These are phyloP conservation scores for Parsonsia alboflavescens DNA, from an alignment of 257 asterid genomes.

Conservation along the genomic window DNA sequence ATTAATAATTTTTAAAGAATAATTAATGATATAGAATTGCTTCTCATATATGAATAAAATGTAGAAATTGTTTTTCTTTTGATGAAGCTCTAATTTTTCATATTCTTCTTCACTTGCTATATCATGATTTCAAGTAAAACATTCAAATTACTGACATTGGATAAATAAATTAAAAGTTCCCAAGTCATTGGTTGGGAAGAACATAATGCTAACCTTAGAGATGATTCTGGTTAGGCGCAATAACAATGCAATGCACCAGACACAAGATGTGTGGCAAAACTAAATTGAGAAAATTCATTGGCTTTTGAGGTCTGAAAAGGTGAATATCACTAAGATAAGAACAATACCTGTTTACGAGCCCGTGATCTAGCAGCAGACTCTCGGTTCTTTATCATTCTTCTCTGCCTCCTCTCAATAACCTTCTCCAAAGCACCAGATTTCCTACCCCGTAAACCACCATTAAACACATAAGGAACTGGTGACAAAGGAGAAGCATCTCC, in stretches of 20 bases:
- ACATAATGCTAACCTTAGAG: background rate
- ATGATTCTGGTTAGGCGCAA: background rate
- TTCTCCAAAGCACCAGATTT: constrained; percentile 66
- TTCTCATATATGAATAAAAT: no score
- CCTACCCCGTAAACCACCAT: constrained; percentile 68
- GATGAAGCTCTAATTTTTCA: no score
- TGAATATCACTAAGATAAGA: background rate
- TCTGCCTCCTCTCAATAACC: constrained; percentile 91
- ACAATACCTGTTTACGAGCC: constrained; percentile 88
- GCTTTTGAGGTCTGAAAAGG: background rate
- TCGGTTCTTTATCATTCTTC: constrained; percentile 92
- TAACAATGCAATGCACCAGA: background rate
- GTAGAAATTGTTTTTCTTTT: no score
- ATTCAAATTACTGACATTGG: no score
- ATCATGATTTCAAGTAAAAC: background rate
- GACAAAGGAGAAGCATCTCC: constrained; percentile 68
- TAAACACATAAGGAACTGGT: constrained; percentile 67
- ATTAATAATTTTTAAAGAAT: no score
- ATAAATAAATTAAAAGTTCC: no score
- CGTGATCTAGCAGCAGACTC: constrained; percentile 97
- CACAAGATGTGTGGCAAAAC: background rate
- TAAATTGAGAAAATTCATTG: background rate
- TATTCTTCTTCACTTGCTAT: no score
- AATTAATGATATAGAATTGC: no score
- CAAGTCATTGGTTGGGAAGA: background rate